Conservation (phyloP, 345 rosid species). For the Erysimum cheiranthoides region DNA sequence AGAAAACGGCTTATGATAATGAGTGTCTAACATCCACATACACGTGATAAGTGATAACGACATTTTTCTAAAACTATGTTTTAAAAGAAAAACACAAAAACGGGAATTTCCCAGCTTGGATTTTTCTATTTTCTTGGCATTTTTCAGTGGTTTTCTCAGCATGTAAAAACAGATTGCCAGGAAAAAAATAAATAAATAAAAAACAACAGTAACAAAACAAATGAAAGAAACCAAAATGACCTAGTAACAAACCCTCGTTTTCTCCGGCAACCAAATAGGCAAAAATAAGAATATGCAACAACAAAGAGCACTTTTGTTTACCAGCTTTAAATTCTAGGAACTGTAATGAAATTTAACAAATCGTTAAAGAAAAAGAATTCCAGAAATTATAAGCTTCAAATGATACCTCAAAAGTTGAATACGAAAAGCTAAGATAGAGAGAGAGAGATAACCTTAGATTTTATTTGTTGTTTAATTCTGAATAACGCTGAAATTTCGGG, state of each 20-base stretch:
- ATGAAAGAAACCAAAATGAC: not conserved
- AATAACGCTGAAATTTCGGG: constrained; percentile 12
- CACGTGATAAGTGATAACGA: constrained; percentile 17
- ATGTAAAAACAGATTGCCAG: not conserved
- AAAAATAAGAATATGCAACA: not conserved
- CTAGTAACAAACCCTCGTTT: not conserved
- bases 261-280: not conserved
- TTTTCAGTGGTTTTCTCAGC: constrained; percentile 12
- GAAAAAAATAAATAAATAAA: not conserved
- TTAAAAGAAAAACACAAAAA: not conserved
- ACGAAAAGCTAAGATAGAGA: constrained; percentile 5
- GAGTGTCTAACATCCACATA: constrained; percentile 9
- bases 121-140: not conserved
- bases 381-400: constrained; percentile 8
- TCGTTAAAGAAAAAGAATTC: not conserved
- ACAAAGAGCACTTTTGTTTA: not conserved
- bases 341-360: not conserved
- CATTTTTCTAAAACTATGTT: not conserved
- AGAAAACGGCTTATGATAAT: constrained; percentile 28
- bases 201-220: not conserved
- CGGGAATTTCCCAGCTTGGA: not conserved
- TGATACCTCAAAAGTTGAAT: constrained; percentile 30
- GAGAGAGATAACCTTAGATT: constrained; percentile 12
- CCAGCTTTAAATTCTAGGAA: not conserved
- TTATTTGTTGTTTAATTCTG: constrained; percentile 25